A percentile compares a stretch with the other conserved stretches of the same genome.
phyloP scores from a whole-genome alignment of 495 filamentous ascomycete genomes.

The Neurospora tetrasperma region DNA sequence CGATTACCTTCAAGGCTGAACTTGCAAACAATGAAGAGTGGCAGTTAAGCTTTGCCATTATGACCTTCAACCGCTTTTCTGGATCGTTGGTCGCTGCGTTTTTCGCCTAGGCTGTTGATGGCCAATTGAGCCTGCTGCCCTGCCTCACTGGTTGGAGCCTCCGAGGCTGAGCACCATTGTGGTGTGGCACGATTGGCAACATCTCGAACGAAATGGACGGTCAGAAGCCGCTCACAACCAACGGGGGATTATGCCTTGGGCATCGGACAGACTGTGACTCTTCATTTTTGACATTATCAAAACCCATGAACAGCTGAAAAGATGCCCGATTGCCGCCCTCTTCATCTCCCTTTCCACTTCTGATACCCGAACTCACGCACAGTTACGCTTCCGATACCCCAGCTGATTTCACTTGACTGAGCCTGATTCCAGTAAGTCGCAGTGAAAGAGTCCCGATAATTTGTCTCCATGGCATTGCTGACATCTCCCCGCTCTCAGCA shows the following conservation, averaged over 20 bases:
- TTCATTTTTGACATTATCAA: background rate
- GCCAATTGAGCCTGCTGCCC: background rate
- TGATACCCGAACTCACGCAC: background rate
- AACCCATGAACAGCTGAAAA: background rate
- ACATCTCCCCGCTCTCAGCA: background rate
- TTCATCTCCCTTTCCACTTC: background rate
- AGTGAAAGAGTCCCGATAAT: background rate
- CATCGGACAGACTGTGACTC: background rate
- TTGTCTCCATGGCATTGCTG: background rate
- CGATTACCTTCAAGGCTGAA: background rate
- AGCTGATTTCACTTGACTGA: background rate
- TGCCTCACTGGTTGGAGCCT: background rate
- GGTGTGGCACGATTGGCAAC: background rate
- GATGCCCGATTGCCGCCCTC: background rate
- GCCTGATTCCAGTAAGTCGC: background rate
- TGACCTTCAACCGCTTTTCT: background rate
- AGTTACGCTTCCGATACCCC: background rate
- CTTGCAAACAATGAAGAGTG: background rate
- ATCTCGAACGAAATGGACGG: background rate
- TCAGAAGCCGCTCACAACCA: background rate
- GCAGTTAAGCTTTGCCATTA: background rate
- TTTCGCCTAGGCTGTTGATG: background rate
- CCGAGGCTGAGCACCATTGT: background rate
- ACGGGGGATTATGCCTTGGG: background rate
- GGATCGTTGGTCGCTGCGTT: background rate